Base-by-base conservation (phyloP, 139 green algal species). In the Picochlorum sp. region DNA sequence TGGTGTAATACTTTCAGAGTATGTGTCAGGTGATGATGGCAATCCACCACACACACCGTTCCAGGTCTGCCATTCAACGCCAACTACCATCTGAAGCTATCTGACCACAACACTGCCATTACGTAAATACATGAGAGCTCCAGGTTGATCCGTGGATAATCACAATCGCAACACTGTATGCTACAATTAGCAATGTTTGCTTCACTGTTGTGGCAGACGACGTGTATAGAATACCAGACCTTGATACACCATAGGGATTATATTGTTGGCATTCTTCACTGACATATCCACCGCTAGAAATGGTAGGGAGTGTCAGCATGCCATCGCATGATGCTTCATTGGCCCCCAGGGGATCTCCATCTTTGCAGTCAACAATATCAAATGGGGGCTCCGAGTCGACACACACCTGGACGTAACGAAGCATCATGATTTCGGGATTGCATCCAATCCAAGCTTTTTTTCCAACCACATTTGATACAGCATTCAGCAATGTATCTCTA, bases 401-500 rank as follows among this genome's bases (percentile, higher is more conserved):
- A 18, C 45, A 51, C 45, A 51, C 45, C 45, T 51, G 45, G 45
- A 51, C 45, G 16, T 51, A 51, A 14, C 45, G 45, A 51, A 51
- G 45, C 45, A 51, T 51, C 45, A 20, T 51, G 14, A 51, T 51
- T 51, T 51, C 45, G 3, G 45, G 45, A 18, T 51, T 18, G 45
- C 45, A 51, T 51, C 15, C 45, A 51, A 51, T 51, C 45, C 45
- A 51, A 20, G 45, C 45, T 51, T 51, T 51, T 51, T 51, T 51
- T 0, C 45, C 45, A 51, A 51, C 5, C 4, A 18, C 45, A 51
- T 51, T 51, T n/a, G 45, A 51, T 20, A 51, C 45, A 51, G 45
- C 45, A 18, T 51, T 51, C 45, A 51, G 45, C 45, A 51, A 18
- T 51, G 45, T 51, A 51, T 51, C 45, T 51, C 45, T 15, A 51